Conservation (phyloP, 2,329 filamentous ascomycete species). For the Endoconidiophora polonica region DNA sequence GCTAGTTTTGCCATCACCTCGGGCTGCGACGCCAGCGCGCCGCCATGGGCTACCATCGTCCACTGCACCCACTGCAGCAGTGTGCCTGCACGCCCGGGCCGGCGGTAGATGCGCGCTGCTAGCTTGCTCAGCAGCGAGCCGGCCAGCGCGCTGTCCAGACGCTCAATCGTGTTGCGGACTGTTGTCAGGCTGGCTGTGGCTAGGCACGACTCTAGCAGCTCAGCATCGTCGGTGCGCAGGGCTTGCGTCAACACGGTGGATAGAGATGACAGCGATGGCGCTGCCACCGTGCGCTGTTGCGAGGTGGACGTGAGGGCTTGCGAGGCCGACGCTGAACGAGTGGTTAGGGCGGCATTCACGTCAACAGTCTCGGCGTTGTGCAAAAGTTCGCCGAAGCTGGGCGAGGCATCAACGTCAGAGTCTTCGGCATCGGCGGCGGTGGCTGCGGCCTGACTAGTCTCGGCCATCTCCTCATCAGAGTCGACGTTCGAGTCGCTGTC, state of each 20-base stretch:
- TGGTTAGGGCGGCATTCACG: constrained; percentile 42
- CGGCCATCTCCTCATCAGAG: constrained; percentile 23
- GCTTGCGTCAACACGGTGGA: constrained; percentile 88
- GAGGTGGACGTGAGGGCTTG: constrained; percentile 24
- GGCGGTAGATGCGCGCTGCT: constrained; percentile 69
- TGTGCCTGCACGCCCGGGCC: constrained; percentile 75
- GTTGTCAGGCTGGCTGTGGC: constrained; percentile 60
- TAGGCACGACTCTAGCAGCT: constrained; percentile 82
- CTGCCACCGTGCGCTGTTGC: constrained; percentile 25
- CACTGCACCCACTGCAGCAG: constrained; percentile 94
- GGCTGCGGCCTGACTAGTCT: constrained; percentile 16
- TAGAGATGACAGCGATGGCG: constrained; percentile 62
- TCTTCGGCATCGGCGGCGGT: constrained; percentile 15
- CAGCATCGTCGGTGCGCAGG: constrained; percentile 76
- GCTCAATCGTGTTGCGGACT: constrained; percentile 77
- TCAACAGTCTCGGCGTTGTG: constrained; percentile 61
- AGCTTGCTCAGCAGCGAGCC: constrained; percentile 65
- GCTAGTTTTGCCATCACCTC: constrained; percentile 63
- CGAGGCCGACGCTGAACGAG: constrained; percentile 16
- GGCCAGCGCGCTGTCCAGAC: constrained; percentile 72
- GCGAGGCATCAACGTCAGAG: constrained; percentile 32
- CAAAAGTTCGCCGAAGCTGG: constrained; percentile 77
- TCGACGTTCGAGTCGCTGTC: constrained; percentile 34
- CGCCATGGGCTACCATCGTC: constrained; percentile 83
- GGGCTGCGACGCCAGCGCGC: constrained; percentile 74